A percentile compares a stretch with the other conserved stretches of the same genome.
Conservation (phyloP, 2,329 filamentous ascomycete genomes). For the Ophiostoma quercus region DNA sequence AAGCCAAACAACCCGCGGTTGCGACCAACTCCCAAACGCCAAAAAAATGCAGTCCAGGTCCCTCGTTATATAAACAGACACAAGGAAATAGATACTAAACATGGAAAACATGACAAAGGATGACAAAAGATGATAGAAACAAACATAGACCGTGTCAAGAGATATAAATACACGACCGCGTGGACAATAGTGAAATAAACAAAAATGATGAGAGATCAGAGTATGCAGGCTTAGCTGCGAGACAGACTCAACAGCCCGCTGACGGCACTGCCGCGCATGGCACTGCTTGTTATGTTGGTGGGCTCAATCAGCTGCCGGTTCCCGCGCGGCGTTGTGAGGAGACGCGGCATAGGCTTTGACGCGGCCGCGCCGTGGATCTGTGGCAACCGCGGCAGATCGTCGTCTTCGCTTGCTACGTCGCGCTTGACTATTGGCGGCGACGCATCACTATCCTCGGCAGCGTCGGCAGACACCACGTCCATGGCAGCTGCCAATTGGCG, state of each 20-base stretch:
- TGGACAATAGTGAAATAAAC: not conserved
- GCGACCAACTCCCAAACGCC: constrained; percentile 1
- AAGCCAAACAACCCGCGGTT: not conserved
- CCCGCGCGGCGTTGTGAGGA: constrained; percentile 19
- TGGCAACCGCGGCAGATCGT: constrained; percentile 15
- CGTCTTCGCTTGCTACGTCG: constrained; percentile 13
- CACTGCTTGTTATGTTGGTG: constrained; percentile 40
- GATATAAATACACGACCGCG: constrained; percentile 7
- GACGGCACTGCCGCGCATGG: constrained; percentile 46
- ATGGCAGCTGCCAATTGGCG: constrained; percentile 10
- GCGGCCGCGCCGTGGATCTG: constrained; percentile 15
- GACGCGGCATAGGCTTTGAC: not conserved
- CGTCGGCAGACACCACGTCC: constrained; percentile 14
- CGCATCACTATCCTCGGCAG: constrained; percentile 25
- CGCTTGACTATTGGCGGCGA: constrained; percentile 17
- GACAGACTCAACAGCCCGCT: constrained; percentile 45
- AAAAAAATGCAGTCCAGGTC: constrained; percentile 5
- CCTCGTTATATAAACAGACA: constrained; percentile 12
- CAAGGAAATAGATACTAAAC: not conserved
- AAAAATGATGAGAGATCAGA: not conserved
- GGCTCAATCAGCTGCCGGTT: constrained; percentile 21
- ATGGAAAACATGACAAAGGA: not conserved
- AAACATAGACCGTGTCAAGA: not conserved
- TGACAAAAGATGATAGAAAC: not conserved
- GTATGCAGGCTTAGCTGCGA: constrained; percentile 28